phyloP scores from a whole-genome alignment of 192 early-diverging fungal genomes.

The Coemansia furcata region DNA sequence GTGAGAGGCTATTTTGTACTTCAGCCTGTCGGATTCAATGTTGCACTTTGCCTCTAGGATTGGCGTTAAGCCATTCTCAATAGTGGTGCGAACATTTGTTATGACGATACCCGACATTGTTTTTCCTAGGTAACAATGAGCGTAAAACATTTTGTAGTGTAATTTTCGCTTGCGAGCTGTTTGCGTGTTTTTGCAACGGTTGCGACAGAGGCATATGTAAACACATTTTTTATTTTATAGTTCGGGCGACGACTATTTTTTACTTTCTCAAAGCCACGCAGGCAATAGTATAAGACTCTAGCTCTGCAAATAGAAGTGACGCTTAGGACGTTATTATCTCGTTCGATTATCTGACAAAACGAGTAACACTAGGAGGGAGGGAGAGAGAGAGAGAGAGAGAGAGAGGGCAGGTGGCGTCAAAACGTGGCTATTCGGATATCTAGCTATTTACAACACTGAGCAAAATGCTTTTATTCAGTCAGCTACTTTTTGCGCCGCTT shows the following conservation, averaged over 20 bases:
- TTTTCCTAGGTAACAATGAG: neutral
- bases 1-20: neutral
- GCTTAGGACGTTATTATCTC: neutral
- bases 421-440: neutral
- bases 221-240: neutral
- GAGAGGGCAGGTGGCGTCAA: neutral
- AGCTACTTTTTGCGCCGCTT: constrained; percentile 12
- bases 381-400: neutral
- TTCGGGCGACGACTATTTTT: neutral
- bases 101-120: neutral
- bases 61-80: neutral
- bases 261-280: neutral
- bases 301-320: neutral
- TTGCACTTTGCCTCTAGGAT: neutral
- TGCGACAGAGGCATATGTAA: neutral
- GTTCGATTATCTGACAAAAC: neutral
- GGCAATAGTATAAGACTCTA: neutral
- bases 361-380: neutral
- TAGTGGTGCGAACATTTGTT: neutral
- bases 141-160: neutral
- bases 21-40: neutral
- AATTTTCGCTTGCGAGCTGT: neutral
- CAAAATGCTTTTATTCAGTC: neutral
- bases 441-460: neutral
- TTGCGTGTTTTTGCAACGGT: neutral